Evolutionary conservation across 306 rosid genomes (phyloP), one percentile per base, ranked within the genome.

Genomic region (Crotalaria pallida): DNA sequence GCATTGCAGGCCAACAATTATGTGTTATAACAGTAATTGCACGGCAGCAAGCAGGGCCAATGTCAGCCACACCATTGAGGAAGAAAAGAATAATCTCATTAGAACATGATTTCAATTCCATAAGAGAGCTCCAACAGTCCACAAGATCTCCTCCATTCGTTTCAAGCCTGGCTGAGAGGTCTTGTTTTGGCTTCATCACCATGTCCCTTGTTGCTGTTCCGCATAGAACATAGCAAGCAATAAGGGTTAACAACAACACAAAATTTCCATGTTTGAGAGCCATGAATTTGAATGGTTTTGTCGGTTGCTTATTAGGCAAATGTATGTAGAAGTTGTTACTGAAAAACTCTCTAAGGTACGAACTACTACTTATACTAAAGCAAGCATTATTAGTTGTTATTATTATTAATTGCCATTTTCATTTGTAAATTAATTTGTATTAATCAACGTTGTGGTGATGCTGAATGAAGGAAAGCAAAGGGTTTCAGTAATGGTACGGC

Each of bases 1-100:
- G 78, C 82, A 83, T 77, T 17, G 82, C 78, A 12, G 84, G 84
- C 87, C 84, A 83, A 58, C 87, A 83, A 47, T 58, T 67, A 36
- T 38, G 80, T 0, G 87, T 80, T 34, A 80, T 77, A 5, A 70
- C 73, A 6, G 47, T 41, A 24, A 84, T 77, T 9, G 80, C 80
- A 21, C 47, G n/a, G 72, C 88, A 84, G 36, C 84, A 84, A 1
- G 59, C 83, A 0, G 55, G 57, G 6, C 80, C 81, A 17, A 84
- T 80, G 19, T 73, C 65, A 0, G 76, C 47, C 56, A 36, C 53
- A 0, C 80, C 83, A 3, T 77, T 77, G 5, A 77, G 18, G 57
- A 84, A 64, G 71, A 77, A 80, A 2, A 49, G 16, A 2, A 77
- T 71, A 21, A 84, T 77, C 62, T 84, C 88, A 27, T 73, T 66